Evolutionary conservation across 2,329 filamentous ascomycete genomes (phyloP).

Genomic region (Paecilomyces sp.): DNA sequence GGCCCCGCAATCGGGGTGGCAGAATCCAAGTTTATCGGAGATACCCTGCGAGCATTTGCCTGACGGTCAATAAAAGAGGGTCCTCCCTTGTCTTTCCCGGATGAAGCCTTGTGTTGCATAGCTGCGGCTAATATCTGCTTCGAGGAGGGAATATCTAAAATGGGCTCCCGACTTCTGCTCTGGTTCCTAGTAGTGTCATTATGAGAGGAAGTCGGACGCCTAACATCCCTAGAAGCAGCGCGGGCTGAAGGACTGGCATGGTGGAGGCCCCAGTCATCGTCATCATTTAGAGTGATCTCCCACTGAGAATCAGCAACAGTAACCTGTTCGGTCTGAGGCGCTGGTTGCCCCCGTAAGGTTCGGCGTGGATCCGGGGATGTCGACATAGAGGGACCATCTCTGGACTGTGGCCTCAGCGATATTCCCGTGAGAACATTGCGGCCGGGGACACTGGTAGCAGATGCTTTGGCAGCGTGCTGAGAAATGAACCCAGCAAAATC

Average conservation of each 20-base stretch:
- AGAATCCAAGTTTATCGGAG: constrained; percentile 21
- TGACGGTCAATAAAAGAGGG: constrained; percentile 29
- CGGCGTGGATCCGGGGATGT: neutral
- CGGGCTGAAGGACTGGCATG: neutral
- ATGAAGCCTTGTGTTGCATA: neutral
- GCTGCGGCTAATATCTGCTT: constrained; percentile 7
- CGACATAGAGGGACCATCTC: neutral
- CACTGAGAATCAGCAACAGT: constrained; percentile 9
- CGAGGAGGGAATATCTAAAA: neutral
- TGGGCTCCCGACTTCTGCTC: neutral
- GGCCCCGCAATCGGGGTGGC: neutral
- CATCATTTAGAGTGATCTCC: neutral
- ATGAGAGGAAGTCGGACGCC: neutral
- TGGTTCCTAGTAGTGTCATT: neutral
- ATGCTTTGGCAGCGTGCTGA: neutral
- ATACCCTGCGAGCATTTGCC: constrained; percentile 23
- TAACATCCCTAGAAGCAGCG: neutral
- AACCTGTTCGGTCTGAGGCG: constrained; percentile 6
- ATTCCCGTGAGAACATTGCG: neutral
- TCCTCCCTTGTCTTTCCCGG: neutral
- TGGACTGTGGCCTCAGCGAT: neutral
- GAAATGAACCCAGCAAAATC: neutral
- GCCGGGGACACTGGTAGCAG: neutral
- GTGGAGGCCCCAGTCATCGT: neutral
- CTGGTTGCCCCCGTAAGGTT: neutral